Percentiles rank a stretch among this genome's conserved stretches.
Conservation (phyloP, 495 filamentous ascomycete genomes). For the Parmelia sp. region DNA sequence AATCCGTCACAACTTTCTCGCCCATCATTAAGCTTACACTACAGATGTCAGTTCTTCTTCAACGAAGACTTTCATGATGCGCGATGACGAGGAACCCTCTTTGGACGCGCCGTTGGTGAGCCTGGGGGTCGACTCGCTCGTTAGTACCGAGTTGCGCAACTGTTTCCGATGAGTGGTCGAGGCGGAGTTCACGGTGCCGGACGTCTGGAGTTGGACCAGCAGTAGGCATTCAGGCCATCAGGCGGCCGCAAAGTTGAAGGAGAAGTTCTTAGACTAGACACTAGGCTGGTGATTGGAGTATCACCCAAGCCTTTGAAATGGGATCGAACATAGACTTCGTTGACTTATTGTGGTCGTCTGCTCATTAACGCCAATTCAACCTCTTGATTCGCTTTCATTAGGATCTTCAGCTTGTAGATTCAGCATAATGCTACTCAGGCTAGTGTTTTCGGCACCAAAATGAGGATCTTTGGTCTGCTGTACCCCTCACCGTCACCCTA, state of each 20-base stretch:
- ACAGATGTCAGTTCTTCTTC: neutral
- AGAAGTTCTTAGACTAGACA: constrained; percentile 6
- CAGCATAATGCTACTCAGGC: no score
- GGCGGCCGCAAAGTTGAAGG: constrained; percentile 18
- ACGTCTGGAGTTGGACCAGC: constrained; percentile 28
- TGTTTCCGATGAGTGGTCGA: constrained; percentile 38
- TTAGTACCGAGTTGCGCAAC: constrained; percentile 43
- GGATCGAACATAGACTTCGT: no score
- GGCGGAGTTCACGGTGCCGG: constrained; percentile 34
- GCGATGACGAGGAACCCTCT: constrained; percentile 39
- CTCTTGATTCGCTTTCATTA: no score
- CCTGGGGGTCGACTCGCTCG: constrained; percentile 41
- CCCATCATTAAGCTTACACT: neutral
- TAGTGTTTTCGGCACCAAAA: no score
- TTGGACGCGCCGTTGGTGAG: constrained; percentile 30
- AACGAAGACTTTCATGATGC: constrained; percentile 31
- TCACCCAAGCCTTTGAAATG: no score
- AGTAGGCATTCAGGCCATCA: constrained; percentile 24
- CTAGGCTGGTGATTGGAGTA: neutral
- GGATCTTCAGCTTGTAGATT: no score
- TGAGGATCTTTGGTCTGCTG: no score
- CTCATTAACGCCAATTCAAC: no score
- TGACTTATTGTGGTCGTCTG: no score
- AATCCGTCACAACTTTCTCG: neutral
- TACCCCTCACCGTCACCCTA: no score